These are phyloP conservation scores for Beauveria bassiana DNA, from an alignment of 2,329 filamentous ascomycete species.

Conservation along the genomic window DNA sequence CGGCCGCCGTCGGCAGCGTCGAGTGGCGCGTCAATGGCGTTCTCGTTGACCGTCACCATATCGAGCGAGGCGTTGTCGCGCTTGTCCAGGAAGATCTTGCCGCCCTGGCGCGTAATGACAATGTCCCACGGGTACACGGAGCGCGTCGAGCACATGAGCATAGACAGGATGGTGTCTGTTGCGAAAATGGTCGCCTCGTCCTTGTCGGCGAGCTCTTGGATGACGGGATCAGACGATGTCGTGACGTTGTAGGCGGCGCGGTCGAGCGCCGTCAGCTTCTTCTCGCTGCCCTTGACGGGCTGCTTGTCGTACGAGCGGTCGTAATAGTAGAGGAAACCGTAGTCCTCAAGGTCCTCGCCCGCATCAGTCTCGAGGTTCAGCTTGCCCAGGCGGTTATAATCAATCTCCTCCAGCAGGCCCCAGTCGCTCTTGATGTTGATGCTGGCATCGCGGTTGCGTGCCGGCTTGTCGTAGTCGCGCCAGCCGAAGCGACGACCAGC, in stretches of 20 bases:
- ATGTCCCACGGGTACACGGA: slow-evolving; percentile 99
- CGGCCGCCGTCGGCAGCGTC: slow-evolving; percentile 89
- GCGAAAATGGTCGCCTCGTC: slow-evolving; percentile 95
- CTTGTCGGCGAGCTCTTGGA: slow-evolving; percentile 94
- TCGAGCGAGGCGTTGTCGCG: slow-evolving; percentile 89
- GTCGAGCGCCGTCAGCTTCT: slow-evolving; percentile 81
- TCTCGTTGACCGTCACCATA: slow-evolving; percentile 98
- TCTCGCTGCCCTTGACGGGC: slow-evolving; percentile 80
- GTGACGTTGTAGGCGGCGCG: slow-evolving; percentile 97
- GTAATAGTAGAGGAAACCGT: slow-evolving; percentile 98
- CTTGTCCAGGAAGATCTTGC: slow-evolving; percentile 99
- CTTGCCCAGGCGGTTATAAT: slow-evolving; percentile 91
- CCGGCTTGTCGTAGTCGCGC: slow-evolving; percentile 98
- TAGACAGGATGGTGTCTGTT: slow-evolving; percentile 93
- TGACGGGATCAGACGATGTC: slow-evolving; percentile 89
- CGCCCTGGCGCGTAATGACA: slow-evolving; percentile 83
- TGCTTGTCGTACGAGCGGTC: slow-evolving; percentile 93
- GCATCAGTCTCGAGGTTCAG: slow-evolving; percentile 92
- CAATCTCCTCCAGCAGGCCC: slow-evolving; percentile 94
- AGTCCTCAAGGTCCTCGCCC: slow-evolving; percentile 89
- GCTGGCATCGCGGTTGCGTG: slow-evolving; percentile 90
- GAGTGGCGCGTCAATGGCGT: slow-evolving; percentile 87
- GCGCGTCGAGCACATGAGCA: slow-evolving; percentile 97
- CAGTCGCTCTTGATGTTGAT: slow-evolving; percentile 96
- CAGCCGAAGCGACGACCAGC: slow-evolving; percentile 88